Base-by-base conservation (phyloP, 371 early-diverging fungal genomes). In the Encephalitozoon hellem region DNA sequence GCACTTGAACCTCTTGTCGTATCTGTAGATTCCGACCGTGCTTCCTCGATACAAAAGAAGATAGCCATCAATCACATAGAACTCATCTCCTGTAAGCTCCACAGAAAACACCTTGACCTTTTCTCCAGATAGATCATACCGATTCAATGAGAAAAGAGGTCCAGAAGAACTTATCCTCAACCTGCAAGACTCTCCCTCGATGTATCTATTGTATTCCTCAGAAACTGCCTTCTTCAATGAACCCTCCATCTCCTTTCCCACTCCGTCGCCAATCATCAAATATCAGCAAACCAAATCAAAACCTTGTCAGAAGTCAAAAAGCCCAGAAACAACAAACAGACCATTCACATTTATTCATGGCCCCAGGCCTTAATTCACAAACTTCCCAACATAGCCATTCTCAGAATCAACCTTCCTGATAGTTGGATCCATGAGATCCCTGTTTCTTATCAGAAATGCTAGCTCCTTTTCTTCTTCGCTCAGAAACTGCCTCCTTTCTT, bases 381-480 rank as follows among this genome's bases (percentile, higher is more conserved):
- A 59, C 21, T 41, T 54, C 9, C 52, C 41, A 32, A 53, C 18
- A 52, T 26, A 34, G 23, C 42, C 11, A 9, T 69, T 53, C 3
- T 52, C 18, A 32, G 54, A 52, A 38, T 69, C 70, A 18, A 69
- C 21, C 53, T 69, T 54, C 11, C 42, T 54, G 26, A 52, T 53
- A 8, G 6, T 52, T 5, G 54, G 52, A 38, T 54, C 28, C 12
- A 34, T 9, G 0, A 69, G 23, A 69, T 69, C 70, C n/a, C 70
- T 69, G 23, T 69, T 69, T 25, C 23, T 18, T 15, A 69, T 52
- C 1, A 53, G 21, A 69, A 45, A 53, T 0, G 42, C 38, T 15
- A 38, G 21, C n/a, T 52, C 53, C 41, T 54, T 69, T 23, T 69
- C 70, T 54, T 69, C 53, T 39, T 54, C 39, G 23, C 54, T 53